Conservation (phyloP, 1,284 basidiomycete genomes). For the Moniliella sp. region DNA sequence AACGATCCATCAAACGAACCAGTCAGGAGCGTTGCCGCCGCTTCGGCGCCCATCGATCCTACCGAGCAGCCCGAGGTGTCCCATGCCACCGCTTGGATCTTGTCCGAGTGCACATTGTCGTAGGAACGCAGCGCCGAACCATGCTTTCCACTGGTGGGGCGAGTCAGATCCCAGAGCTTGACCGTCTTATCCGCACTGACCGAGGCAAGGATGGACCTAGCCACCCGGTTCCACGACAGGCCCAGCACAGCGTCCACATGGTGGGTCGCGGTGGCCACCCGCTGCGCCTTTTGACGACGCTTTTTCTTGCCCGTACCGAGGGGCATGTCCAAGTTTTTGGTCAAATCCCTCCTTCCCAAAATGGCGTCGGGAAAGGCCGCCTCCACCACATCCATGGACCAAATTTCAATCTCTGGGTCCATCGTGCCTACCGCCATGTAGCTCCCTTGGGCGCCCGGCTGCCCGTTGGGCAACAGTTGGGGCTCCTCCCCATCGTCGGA, state of each 20-base stretch:
- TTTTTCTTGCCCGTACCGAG: slow-evolving; percentile 37
- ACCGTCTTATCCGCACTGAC: slow-evolving; percentile 84
- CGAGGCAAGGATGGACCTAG: slow-evolving; percentile 71
- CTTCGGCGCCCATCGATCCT: slow-evolving; percentile 42
- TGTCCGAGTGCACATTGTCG: slow-evolving; percentile 60
- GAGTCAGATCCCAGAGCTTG: slow-evolving; percentile 84
- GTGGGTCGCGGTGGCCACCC: slow-evolving; percentile 47
- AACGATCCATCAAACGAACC: slow-evolving; percentile 86
- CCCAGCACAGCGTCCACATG: slow-evolving; percentile 83
- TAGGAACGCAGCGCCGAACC: slow-evolving; percentile 56
- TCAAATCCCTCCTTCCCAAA: slow-evolving; percentile 52
- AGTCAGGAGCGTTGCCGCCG: slow-evolving; percentile 49
- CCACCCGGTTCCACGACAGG: slow-evolving; percentile 72
- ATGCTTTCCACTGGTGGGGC: slow-evolving; percentile 40
- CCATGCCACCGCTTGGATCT: slow-evolving; percentile 95
- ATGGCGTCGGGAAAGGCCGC: slow-evolving; percentile 80
- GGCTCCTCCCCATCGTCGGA: slow-evolving; percentile 13
- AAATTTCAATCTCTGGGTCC: slow-evolving; percentile 95
- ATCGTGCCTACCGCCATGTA: slow-evolving; percentile 90
- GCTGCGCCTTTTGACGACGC: slow-evolving; percentile 61
- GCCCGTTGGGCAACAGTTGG: slow-evolving; percentile 4
- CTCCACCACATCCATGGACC: slow-evolving; percentile 81
- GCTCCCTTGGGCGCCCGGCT: slow-evolving; percentile 42
- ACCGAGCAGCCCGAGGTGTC: slow-evolving; percentile 44
- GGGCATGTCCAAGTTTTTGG: slow-evolving; percentile 13